A percentile compares a stretch with the other conserved stretches of the same genome.
phyloP scores from a whole-genome alignment of 345 rosid genomes.

The Salix brachista region DNA sequence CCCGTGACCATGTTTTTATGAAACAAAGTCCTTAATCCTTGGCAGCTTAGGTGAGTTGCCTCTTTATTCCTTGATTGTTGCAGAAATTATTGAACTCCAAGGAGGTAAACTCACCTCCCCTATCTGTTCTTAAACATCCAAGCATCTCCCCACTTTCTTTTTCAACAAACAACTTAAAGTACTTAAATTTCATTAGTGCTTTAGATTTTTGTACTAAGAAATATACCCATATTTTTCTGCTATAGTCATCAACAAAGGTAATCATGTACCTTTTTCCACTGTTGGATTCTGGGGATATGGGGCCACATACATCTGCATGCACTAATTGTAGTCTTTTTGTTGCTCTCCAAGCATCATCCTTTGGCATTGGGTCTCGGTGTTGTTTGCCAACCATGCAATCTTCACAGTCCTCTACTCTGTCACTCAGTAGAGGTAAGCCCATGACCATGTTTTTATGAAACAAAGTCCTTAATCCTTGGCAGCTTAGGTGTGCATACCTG shows the following conservation, averaged over 20 bases:
- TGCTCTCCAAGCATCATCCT: not conserved
- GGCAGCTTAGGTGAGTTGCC: not conserved
- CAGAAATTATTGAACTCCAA: no score
- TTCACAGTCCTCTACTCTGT: not conserved
- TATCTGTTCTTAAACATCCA: no score
- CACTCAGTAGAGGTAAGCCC: not conserved
- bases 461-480: not conserved
- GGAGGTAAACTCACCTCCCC: no score
- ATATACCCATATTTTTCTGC: not conserved
- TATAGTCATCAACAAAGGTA: not conserved
- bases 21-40: not conserved
- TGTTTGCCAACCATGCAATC: conserved; percentile 4
- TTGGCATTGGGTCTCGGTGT: not conserved
- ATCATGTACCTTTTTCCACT: not conserved
- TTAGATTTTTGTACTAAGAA: not conserved
- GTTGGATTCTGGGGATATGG: not conserved
- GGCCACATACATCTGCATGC: not conserved
- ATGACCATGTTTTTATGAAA: not conserved
- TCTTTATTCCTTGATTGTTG: no score
- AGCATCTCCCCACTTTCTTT: not conserved
- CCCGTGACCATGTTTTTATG: conserved; percentile 3
- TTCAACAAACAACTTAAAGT: not conserved
- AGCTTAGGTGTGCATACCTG: not conserved
- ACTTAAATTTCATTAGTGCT: not conserved
- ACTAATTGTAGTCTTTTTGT: not conserved